Evolutionary conservation across 192 early-diverging fungal genomes (phyloP).

Genomic region (Backusella macrospora): DNA sequence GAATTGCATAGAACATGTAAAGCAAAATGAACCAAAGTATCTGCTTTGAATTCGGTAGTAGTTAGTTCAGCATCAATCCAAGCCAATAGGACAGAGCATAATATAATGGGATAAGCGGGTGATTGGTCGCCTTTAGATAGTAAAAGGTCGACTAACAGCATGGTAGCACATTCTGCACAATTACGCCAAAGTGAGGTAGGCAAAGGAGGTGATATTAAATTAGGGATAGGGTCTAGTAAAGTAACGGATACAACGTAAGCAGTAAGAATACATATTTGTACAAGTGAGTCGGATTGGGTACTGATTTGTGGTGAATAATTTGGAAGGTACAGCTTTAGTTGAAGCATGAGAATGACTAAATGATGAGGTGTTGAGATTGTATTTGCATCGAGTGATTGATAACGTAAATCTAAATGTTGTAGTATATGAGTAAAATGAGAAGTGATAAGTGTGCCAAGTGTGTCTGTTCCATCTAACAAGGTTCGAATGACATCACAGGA

Average conservation of each 20-base stretch:
- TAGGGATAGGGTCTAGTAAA: background rate
- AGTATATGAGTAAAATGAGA: background rate
- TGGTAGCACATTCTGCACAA: background rate
- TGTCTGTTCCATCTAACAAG: background rate
- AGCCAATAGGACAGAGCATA: conserved; percentile 11
- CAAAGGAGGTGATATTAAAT: conserved; percentile 3
- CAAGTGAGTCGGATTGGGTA: background rate
- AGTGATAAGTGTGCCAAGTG: background rate
- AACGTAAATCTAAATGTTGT: background rate
- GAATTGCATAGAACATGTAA: conserved; percentile 2
- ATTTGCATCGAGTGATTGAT: background rate
- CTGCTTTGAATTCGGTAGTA: background rate
- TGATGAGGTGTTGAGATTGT: conserved; percentile 6
- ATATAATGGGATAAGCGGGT: background rate
- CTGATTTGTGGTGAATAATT: conserved; percentile 3
- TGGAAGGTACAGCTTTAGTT: conserved; percentile 8
- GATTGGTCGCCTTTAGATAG: background rate
- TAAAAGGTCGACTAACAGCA: background rate
- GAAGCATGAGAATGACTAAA: conserved; percentile 4
- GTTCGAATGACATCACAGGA: background rate
- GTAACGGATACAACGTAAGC: conserved; percentile 11
- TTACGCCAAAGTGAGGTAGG: background rate
- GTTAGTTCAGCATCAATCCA: conserved; percentile 13
- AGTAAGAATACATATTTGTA: conserved; percentile 8
- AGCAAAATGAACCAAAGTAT: conserved; percentile 7